Evolutionary conservation across 345 rosid species (phyloP), one percentile per base, ranked within the genome.

Genomic region (Carallia brachiata): DNA sequence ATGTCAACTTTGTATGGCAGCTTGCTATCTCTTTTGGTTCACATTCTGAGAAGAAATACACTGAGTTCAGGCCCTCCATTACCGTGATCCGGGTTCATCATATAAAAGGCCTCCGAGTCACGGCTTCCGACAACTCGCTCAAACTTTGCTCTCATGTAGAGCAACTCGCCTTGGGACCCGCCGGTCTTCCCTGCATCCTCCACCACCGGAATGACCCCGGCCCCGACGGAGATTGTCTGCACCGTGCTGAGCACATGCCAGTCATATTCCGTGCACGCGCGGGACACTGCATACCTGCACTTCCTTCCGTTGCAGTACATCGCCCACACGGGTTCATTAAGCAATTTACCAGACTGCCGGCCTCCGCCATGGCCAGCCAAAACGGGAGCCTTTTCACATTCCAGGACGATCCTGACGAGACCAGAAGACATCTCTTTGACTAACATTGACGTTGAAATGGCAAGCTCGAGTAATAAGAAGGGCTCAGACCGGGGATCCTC

Each of bases 391-490:
- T 88, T 94, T 40, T 91, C 96, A 74, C 98, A 91, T 81, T 94
- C 97, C 2, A 94, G 76, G 2, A 97, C 96, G 48, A 94, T 91
- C 76, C 98, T 78, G 36, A 94, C 96, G 28, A 91, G 81, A 28
- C 96, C 98, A 0, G 98, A 89, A 1, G 98, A 80, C 98, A 94
- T 94, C 73, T 94, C 98, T 56, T 81, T 94, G 4, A 94, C 98
- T 4, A 94, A 75, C 61, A 83, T 83, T 0, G 97, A 74, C 7
- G 98, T 91, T 2, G 98, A 84, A 83, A 87, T 86, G 61, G 94
- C 91, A 7, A 93, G 79, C 74, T 93, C 98, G 1, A 93, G 79
- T 7, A 93, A 66, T 62, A 93, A 72, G 36, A 86, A 94, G 57
- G 98, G 98, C 53, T 93, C 96, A 6, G 90, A 87, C 36, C 88